Base-by-base conservation (phyloP, 805 yeast species). In the Candida sonorensis region DNA sequence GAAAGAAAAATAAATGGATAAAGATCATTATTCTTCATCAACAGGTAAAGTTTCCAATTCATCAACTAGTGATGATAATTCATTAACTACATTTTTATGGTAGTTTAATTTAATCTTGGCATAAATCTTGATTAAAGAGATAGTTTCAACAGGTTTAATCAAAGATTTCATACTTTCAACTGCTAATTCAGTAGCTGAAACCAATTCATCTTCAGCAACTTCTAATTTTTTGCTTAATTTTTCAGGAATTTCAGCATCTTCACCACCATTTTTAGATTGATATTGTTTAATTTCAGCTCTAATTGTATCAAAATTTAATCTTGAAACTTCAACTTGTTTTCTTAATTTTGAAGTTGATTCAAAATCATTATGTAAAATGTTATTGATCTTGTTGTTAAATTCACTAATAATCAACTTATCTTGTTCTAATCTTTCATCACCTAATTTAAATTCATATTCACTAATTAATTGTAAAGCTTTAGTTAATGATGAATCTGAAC, bases 131-230 rank as follows among this genome's bases (percentile, higher is more conserved):
- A 83, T 62, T 45, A 83, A 60, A 37, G 71, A 67, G 29, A 82
- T 66, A 34, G 76, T 64, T 54, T 79, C 81, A 9, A 75, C 65
- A 16, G 88, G 85, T 40, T 70, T 74, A 43, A 83, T 73, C 35
- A 83, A 63, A 42, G 69, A 73, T 55, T 80, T 76, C 92, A 83
- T 81, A 33, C 77, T 75, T 45, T 75, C 72, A n/a, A 81, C 92
- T 0, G 94, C 92, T 17, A 69, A 62, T 36, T 81, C 80, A 4
- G 87, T 82, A 17, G 86, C 84, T 44, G 77, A 72, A 22, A 83
- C 92, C 42, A 83, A 71, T 40, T 81, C 90, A 51, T 83, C 94
- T 56, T 83, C 94, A 38, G 66, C 66, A 12, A 61, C 53, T 37
- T 75, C 77, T 43, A 74, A 59, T 34, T 70, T 74, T 41, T 66